phyloP scores from a whole-genome alignment of 1,284 basidiomycete genomes.

The Ceratobasidium sp. region DNA sequence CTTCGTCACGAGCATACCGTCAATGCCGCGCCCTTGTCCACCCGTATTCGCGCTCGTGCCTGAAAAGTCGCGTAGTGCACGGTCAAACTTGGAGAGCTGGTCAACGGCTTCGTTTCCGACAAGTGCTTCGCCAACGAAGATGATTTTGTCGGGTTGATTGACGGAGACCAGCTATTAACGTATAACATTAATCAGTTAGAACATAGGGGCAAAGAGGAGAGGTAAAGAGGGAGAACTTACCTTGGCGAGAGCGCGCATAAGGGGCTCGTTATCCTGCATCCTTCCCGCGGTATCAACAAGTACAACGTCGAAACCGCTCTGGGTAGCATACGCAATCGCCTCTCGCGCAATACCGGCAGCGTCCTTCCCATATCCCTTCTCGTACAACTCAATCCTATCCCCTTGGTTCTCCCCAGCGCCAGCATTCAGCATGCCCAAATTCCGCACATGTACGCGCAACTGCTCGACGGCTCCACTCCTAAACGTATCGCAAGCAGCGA shows the following conservation, averaged over 20 bases:
- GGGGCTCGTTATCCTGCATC: slow-evolving; percentile 98
- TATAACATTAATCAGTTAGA: slow-evolving; percentile 13
- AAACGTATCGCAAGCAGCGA: slow-evolving; percentile 99
- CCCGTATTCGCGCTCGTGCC: slow-evolving; percentile 60
- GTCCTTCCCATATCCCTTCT: slow-evolving; percentile 98
- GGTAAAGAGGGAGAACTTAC: slow-evolving; percentile 57
- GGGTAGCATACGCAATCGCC: slow-evolving; percentile 89
- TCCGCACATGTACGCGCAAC: slow-evolving; percentile 95
- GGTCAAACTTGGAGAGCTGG: slow-evolving; percentile 94
- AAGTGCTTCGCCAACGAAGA: slow-evolving; percentile 96
- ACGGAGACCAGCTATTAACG: slow-evolving; percentile 86
- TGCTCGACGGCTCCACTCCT: slow-evolving; percentile 98
- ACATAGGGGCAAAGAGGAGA: slow-evolving; percentile 38
- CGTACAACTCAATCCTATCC: slow-evolving; percentile 88
- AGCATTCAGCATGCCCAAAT: slow-evolving; percentile 87
- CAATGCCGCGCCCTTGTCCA: slow-evolving; percentile 87
- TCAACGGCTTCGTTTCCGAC: slow-evolving; percentile 98
- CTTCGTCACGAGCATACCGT: slow-evolving; percentile 96
- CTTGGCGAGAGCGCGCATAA: slow-evolving; percentile 99
- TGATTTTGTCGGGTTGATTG: slow-evolving; percentile 94
- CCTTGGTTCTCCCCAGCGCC: slow-evolving; percentile 50
- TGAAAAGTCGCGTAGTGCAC: slow-evolving; percentile 90
- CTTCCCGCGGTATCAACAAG: slow-evolving; percentile 97
- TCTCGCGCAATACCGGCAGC: slow-evolving; percentile 97
- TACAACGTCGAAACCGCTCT: slow-evolving; percentile 93